Base-by-base conservation (phyloP, 1,139 yeast genomes). In the Yamadazyma mexicana region DNA sequence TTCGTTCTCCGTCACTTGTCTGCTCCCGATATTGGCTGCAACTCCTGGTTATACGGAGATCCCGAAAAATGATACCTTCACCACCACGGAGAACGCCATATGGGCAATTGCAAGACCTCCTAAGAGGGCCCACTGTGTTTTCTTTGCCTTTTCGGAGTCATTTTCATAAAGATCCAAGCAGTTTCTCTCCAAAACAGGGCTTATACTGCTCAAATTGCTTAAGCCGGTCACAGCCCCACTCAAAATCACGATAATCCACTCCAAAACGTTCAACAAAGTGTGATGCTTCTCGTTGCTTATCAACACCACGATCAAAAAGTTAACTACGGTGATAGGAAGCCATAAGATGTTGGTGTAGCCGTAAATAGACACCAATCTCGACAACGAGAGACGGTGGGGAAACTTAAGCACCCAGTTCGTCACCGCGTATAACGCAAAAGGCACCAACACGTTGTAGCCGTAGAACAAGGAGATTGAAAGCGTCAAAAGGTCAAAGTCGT, bases 281-380 rank as follows among this genome's bases (percentile, higher is more conserved):
- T 57, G 62, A 43, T 69, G 70, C 12, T 52, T 61, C 37, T 61
- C 46, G 44, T 64, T 70, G 45, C 65, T 68, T 16, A 74, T 61
- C 23, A 77, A 56, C 3, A 76, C 53, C 3, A 74, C 81, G 40
- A 77, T 65, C 28, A 77, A 54, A 14, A 77, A 58, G 44, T 76
- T 79, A 28, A 83, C 59, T 4, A 83, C 55, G 1, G 92, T 83
- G 25, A 86, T 83, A 2, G 94, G 94, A 20, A 83, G 67, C 95
- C 95, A 87, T 40, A 83, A 73, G 7, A 83, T 67, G 54, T 84
- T 84, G 26, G 95, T 76, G 59, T 87, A 87, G 4, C 95, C 94
- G 59, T 83, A 87, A 33, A 87, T 74, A 7, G 89, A 79, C 11
- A 81, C 54, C 24, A 75, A 40, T 44, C 64, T 66, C 2, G 76